phyloP scores from a whole-genome alignment of 83 land plant genomes.

The Picea engelmannii region DNA sequence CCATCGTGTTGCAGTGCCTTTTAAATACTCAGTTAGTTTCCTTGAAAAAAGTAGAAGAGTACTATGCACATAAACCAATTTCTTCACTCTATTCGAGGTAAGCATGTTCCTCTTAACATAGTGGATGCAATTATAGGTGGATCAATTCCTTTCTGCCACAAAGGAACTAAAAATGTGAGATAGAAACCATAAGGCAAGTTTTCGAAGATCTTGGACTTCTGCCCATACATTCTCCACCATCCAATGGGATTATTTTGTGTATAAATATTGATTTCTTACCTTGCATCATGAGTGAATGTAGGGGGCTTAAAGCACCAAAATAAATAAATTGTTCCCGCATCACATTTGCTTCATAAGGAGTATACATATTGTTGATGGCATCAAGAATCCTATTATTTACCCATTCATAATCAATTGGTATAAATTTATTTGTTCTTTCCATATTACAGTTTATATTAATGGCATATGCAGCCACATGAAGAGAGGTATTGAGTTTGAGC shows the following conservation, averaged over 20 bases:
- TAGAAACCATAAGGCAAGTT: not conserved
- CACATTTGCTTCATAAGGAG: too few species aligned
- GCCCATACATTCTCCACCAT: not conserved
- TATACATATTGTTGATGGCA: too few species aligned
- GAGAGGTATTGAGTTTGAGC: too few species aligned
- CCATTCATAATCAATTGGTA: too few species aligned
- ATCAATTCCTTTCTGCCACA: not conserved
- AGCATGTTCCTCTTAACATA: not conserved
- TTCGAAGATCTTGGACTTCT: not conserved
- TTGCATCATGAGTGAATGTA: conserved; percentile 2
- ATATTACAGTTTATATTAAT: too few species aligned
- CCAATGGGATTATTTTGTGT: too few species aligned
- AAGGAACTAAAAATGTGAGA: not conserved
- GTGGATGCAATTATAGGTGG: not conserved
- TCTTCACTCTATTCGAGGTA: not conserved
- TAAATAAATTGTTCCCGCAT: too few species aligned
- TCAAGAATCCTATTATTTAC: too few species aligned
- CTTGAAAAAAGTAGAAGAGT: not conserved
- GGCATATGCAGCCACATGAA: too few species aligned
- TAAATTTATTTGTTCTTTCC: too few species aligned
- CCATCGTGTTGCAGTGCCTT: not conserved
- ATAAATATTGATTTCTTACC: conserved; percentile 14
- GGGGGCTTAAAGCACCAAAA: too few species aligned
- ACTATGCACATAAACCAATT: not conserved
- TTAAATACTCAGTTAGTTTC: not conserved